These are phyloP conservation scores for Chenopodium quinoa DNA, from an alignment of 148 eudicot species.

Conservation along the genomic window DNA sequence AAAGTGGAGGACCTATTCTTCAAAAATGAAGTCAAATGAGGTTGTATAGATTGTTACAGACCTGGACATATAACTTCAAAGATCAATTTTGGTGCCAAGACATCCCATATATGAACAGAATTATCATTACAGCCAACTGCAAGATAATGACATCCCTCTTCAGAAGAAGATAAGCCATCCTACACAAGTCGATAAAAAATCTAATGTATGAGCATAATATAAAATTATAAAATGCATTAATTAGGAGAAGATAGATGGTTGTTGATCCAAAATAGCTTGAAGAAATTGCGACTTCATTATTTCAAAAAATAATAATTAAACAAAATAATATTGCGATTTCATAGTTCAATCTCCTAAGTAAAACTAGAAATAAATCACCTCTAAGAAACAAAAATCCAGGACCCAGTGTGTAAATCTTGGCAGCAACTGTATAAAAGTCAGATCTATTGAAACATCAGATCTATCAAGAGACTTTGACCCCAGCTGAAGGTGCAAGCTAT, in stretches of 20 bases:
- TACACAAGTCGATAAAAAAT: slow-evolving; percentile 28
- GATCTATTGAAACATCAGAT: slow-evolving; percentile 7
- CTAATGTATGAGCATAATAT: background rate
- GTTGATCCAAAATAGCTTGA: slow-evolving; percentile 6
- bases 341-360: background rate
- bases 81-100: slow-evolving; percentile 22
- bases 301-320: background rate
- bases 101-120: slow-evolving; percentile 72
- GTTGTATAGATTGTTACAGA: slow-evolving; percentile 23
- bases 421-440: slow-evolving; percentile 43
- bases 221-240: background rate
- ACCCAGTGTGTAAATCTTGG: slow-evolving; percentile 85
- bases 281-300: background rate
- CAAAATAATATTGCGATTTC: background rate
- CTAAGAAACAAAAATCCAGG: slow-evolving; percentile 69
- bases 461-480: slow-evolving; percentile 8
- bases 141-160: slow-evolving; percentile 37
- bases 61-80: slow-evolving; percentile 64
- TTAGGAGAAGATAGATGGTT: background rate
- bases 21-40: background rate
- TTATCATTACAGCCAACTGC: slow-evolving; percentile 91
- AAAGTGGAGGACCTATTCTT: background rate
- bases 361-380: slow-evolving; percentile 33
- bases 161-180: slow-evolving; percentile 39
- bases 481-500: slow-evolving; percentile 37